Evolutionary conservation across 768 basidiomycete genomes (phyloP).

Genomic region (Xerocomus spinulosus): DNA sequence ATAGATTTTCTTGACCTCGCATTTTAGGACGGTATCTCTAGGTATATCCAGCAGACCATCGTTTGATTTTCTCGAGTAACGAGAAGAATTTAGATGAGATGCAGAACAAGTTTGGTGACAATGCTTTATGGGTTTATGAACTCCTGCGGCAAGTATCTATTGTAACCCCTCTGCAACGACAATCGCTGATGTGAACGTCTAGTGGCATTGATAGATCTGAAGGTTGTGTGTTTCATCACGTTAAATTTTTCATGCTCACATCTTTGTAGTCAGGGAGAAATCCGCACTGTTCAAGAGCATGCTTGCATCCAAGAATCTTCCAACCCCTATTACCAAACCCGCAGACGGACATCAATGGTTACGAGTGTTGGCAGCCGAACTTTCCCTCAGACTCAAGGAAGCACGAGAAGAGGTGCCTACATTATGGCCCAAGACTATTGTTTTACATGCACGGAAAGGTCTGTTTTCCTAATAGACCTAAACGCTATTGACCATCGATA

Average conservation of each 20-base stretch:
- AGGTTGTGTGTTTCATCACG: slow-evolving; percentile 44
- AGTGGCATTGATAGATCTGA: slow-evolving; percentile 87
- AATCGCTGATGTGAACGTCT: not conserved
- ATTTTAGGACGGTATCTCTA: slow-evolving; percentile 49
- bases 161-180: not conserved
- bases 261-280: slow-evolving; percentile 74
- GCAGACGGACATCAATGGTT: slow-evolving; percentile 89
- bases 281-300: slow-evolving; percentile 81
- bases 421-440: slow-evolving; percentile 90
- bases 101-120: slow-evolving; percentile 76
- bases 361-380: slow-evolving; percentile 83
- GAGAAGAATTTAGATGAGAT: slow-evolving; percentile 53
- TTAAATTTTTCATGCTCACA: not conserved
- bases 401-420: slow-evolving; percentile 67
- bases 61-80: slow-evolving; percentile 4
- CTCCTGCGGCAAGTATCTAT: slow-evolving; percentile 61
- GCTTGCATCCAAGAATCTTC: slow-evolving; percentile 94
- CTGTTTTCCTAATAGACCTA: not conserved
- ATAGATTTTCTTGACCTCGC: slow-evolving; percentile 4
- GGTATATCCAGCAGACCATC: slow-evolving; percentile 36
- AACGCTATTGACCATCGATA: slow-evolving; percentile 1
- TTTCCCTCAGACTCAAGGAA: slow-evolving; percentile 80
- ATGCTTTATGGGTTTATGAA: slow-evolving; percentile 89
- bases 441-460: slow-evolving; percentile 74
- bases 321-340: slow-evolving; percentile 65